Percentiles rank a stretch among this genome's conserved stretches.
phyloP scores from a whole-genome alignment of 2,329 filamentous ascomycete genomes.

The Endothia cerciana region DNA sequence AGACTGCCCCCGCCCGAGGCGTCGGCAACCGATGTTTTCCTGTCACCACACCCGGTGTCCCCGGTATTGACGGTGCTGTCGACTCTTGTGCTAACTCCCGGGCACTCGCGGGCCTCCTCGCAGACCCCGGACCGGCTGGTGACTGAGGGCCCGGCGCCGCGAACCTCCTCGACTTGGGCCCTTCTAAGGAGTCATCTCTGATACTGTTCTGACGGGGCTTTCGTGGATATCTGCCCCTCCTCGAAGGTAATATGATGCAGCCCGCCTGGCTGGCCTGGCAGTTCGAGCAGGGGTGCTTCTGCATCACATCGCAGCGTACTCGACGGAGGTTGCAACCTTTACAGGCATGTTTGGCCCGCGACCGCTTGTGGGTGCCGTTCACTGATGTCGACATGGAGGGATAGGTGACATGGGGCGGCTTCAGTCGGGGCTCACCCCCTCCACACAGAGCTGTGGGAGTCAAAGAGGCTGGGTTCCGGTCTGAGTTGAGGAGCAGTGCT shows the following conservation, averaged over 20 bases:
- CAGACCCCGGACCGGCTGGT: not conserved
- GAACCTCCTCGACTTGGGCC: not conserved
- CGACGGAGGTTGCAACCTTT: constrained; percentile 32
- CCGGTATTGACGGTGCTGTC: not conserved
- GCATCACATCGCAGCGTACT: constrained; percentile 32
- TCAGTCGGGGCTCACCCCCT: no score
- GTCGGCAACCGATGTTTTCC: constrained; percentile 25
- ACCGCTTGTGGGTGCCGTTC: constrained; percentile 25
- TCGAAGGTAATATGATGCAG: constrained; percentile 31
- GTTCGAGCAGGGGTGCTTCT: constrained; percentile 32
- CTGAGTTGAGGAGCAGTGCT: not conserved
- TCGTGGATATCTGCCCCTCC: constrained; percentile 31
- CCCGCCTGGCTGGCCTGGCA: constrained; percentile 27
- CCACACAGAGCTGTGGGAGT: not conserved
- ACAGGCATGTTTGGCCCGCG: constrained; percentile 33
- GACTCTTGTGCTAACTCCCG: not conserved
- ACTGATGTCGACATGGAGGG: constrained; percentile 14
- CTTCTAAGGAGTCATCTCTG: constrained; percentile 13
- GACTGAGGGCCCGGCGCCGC: constrained; percentile 2
- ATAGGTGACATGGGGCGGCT: no score
- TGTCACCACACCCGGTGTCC: not conserved
- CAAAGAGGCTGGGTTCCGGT: no score
- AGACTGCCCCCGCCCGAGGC: constrained; percentile 35
- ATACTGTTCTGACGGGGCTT: constrained; percentile 21
- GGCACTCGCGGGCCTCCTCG: not conserved